phyloP scores from a whole-genome alignment of 208 protist species.

The Phytomonas francai region DNA sequence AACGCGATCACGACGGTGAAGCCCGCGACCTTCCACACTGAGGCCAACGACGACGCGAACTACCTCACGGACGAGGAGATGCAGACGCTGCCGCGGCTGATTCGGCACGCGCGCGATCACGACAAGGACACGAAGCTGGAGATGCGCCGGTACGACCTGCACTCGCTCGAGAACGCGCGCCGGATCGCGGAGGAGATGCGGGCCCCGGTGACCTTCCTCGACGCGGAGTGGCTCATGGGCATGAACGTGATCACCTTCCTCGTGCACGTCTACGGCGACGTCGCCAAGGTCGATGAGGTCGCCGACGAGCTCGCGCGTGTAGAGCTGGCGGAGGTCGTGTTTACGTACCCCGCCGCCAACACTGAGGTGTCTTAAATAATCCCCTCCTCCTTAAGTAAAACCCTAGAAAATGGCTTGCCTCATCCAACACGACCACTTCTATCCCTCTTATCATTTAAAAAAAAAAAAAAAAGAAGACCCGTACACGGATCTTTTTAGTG shows the following conservation, averaged over 20 bases:
- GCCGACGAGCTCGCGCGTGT: constrained; percentile 60
- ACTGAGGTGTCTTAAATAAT: neutral
- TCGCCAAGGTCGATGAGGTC: constrained; percentile 39
- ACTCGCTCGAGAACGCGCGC: constrained; percentile 46
- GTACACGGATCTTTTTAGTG: too few relatives aligned
- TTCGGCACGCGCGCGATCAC: constrained; percentile 73
- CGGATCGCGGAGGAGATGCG: constrained; percentile 37
- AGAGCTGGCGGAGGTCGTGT: constrained; percentile 79
- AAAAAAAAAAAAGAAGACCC: constrained; percentile 9
- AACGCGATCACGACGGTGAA: constrained; percentile 56
- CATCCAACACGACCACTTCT: neutral
- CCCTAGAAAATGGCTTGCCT: too few relatives aligned
- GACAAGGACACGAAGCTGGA: constrained; percentile 70
- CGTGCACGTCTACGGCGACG: constrained; percentile 55
- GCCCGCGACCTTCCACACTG: constrained; percentile 62
- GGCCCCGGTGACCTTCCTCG: constrained; percentile 54
- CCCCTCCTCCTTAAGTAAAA: neutral
- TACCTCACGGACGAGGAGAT: constrained; percentile 55
- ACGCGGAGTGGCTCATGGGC: constrained; percentile 82
- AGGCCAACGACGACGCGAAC: constrained; percentile 51
- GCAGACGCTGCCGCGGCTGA: constrained; percentile 39
- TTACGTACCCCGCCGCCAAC: constrained; percentile 55
- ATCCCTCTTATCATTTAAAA: constrained; percentile 6
- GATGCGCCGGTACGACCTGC: constrained; percentile 56
- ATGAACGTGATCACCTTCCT: constrained; percentile 76